Evolutionary conservation across 495 filamentous ascomycete species (phyloP), one percentile per base, ranked within the genome.

Genomic region (Trichocladium antarcticum): DNA sequence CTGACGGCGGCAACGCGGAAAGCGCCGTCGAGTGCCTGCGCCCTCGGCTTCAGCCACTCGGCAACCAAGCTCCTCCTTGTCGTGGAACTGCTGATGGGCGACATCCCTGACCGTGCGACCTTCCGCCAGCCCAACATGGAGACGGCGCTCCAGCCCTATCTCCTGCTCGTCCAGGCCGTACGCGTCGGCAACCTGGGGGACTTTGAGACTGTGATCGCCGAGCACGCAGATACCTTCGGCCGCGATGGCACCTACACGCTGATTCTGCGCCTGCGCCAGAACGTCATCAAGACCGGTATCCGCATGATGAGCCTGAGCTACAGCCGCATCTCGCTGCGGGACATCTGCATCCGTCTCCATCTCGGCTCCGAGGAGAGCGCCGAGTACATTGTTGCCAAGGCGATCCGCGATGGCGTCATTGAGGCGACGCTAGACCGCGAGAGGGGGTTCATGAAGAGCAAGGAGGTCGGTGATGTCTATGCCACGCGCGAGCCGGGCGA

Each of bases 261-360:
- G 42, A 90, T 96, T 62, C 76, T 96, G 51, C 87, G 92, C 39
- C 74, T 98, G 34, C 80, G 92, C 44, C 92, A 98, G 64, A 97
- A 97, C 68, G 92, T 98, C 64, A 97, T 98, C 79, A 95, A 95
- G 73, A 98, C 92, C 29, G 92, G 92, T 56, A 92, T 98, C 56
- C 87, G 92, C 53, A 96, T 95, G 87, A 95, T 98, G 81, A 95
- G 89, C 24, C 73, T 98, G 60, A 92, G 88, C 44, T 98, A 98
- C 69, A 94, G 89, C 43, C 83, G 89, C 49, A 98, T 98, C 62
- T 95, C 89, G n/a, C 76, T 98, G 38, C 81, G 92, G 45, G 92
- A 98, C 61, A 98, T 98, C 53, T 97, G 93, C 72, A 85, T 96
- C 51, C 84, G 92, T 39, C 74, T 98, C 45, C 83, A 87, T 36